phyloP scores from a whole-genome alignment of 352 stramenopile genomes.

The Achlya hypogyna region DNA sequence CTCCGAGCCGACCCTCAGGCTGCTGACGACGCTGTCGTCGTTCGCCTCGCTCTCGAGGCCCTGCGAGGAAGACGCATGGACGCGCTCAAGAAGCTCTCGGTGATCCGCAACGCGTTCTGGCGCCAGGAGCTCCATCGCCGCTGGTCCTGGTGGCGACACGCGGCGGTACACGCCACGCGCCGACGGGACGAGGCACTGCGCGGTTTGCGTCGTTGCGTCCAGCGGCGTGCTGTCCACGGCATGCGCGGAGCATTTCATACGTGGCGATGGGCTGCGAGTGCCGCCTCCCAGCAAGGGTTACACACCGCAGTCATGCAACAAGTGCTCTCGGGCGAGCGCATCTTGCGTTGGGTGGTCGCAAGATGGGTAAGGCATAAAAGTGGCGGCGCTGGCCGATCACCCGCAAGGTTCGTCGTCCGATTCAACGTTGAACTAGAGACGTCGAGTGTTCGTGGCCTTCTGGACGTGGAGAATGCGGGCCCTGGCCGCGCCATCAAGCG shows the following conservation, averaged over 20 bases:
- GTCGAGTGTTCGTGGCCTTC: slow-evolving; percentile 30
- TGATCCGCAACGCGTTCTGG: slow-evolving; percentile 41
- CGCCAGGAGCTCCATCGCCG: slow-evolving; percentile 27
- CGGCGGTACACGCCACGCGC: slow-evolving; percentile 18
- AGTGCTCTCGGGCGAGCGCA: slow-evolving; percentile 5
- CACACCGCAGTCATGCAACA: slow-evolving; percentile 26
- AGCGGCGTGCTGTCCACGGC: slow-evolving; percentile 38
- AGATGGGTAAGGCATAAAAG: slow-evolving; percentile 9
- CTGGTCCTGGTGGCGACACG: slow-evolving; percentile 37
- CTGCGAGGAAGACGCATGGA: slow-evolving; percentile 53
- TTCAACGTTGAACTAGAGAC: neutral
- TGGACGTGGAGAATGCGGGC: slow-evolving; percentile 26
- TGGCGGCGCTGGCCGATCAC: neutral
- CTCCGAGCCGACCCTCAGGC: neutral
- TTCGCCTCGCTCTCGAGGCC: slow-evolving; percentile 52
- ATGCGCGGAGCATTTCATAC: slow-evolving; percentile 29
- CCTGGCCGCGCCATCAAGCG: neutral
- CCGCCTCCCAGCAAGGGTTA: slow-evolving; percentile 40
- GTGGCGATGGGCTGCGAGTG: slow-evolving; percentile 24
- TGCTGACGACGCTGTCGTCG: slow-evolving; percentile 47
- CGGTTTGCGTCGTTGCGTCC: slow-evolving; percentile 22
- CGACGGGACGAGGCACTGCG: neutral
- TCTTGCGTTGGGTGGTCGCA: neutral
- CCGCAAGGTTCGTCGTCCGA: neutral
- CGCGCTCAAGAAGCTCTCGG: slow-evolving; percentile 45